Evolutionary conservation across 768 basidiomycete genomes (phyloP).

Genomic region (Suillus variegatus): DNA sequence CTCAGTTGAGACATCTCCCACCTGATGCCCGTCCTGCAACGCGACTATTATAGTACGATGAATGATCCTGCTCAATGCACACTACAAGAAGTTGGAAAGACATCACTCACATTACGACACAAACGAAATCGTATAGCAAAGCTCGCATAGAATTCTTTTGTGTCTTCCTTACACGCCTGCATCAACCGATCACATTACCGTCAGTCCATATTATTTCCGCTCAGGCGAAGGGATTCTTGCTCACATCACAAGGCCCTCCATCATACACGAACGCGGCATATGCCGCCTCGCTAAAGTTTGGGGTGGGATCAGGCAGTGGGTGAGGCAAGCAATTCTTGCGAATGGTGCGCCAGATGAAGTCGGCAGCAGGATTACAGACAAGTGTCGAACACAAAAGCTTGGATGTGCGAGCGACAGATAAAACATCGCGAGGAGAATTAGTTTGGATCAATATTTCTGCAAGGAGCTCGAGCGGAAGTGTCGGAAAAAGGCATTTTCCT

Average conservation of each 20-base stretch:
- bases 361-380: constrained; percentile 40
- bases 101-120: constrained; percentile 40
- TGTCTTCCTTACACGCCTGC: constrained; percentile 42
- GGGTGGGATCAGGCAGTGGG: constrained; percentile 44
- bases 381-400: constrained; percentile 54
- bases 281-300: constrained; percentile 51
- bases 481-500: constrained; percentile 14
- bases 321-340: constrained; percentile 38
- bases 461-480: constrained; percentile 62
- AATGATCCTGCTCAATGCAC: background rate
- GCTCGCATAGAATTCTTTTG: constrained; percentile 42
- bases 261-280: constrained; percentile 71
- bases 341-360: constrained; percentile 61
- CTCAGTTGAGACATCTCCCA: constrained; percentile 1
- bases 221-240: constrained; percentile 13
- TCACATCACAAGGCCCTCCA: constrained; percentile 55
- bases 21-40: constrained; percentile 21
- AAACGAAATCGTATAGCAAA: constrained; percentile 49
- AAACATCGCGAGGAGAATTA: constrained; percentile 53
- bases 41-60: constrained; percentile 15
- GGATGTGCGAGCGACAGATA: constrained; percentile 60
- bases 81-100: background rate
- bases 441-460: constrained; percentile 60
- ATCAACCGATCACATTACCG: constrained; percentile 5
- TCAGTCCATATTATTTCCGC: background rate